Conservation (phyloP, 1,284 basidiomycete species). For the Tylopilus sp. region DNA sequence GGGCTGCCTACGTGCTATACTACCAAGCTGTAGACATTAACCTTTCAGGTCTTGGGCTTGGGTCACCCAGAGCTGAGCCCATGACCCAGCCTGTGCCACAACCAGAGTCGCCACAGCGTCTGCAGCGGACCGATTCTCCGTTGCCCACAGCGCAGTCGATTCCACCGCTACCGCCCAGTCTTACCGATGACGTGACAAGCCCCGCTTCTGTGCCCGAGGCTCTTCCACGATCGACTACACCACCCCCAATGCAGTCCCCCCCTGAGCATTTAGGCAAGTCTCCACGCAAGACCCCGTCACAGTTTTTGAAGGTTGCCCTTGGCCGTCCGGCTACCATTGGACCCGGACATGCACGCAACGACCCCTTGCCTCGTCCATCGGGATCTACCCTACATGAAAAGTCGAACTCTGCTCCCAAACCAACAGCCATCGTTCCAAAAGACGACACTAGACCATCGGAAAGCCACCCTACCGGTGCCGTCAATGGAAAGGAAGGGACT, state of each 20-base stretch:
- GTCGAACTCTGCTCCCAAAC: slow-evolving; percentile 1
- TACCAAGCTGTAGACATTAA: slow-evolving; percentile 92
- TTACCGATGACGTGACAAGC: slow-evolving; percentile 37
- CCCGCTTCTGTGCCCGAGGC: slow-evolving; percentile 34
- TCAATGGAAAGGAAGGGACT: slow-evolving; percentile 39
- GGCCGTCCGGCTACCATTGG: slow-evolving; percentile 12
- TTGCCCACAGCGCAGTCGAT: slow-evolving; percentile 26
- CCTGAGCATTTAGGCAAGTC: slow-evolving; percentile 21
- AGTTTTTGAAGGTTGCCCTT: slow-evolving; percentile 12
- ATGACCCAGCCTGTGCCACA: slow-evolving; percentile 19
- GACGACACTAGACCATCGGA: slow-evolving; percentile 13
- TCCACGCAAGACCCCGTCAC: slow-evolving; percentile 27
- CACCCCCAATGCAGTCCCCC: slow-evolving; percentile 14
- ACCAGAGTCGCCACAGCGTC: slow-evolving; percentile 11
- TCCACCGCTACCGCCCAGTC: slow-evolving; percentile 49
- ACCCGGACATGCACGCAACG: slow-evolving; percentile 12
- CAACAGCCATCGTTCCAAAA: slow-evolving; percentile 19
- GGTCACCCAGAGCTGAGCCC: slow-evolving; percentile 28
- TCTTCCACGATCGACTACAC: slow-evolving; percentile 22
- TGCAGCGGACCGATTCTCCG: slow-evolving; percentile 25
- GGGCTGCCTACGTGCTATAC: slow-evolving; percentile 94
- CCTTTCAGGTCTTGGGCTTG: slow-evolving; percentile 61
- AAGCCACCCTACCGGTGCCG: slow-evolving; percentile 8
- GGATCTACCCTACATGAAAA: slow-evolving; percentile 18
- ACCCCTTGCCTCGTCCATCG: slow-evolving; percentile 6